A percentile compares a stretch with the other conserved stretches of the same genome.
phyloP scores from a whole-genome alignment of 148 eudicot species.

The Agrostemma githago region DNA sequence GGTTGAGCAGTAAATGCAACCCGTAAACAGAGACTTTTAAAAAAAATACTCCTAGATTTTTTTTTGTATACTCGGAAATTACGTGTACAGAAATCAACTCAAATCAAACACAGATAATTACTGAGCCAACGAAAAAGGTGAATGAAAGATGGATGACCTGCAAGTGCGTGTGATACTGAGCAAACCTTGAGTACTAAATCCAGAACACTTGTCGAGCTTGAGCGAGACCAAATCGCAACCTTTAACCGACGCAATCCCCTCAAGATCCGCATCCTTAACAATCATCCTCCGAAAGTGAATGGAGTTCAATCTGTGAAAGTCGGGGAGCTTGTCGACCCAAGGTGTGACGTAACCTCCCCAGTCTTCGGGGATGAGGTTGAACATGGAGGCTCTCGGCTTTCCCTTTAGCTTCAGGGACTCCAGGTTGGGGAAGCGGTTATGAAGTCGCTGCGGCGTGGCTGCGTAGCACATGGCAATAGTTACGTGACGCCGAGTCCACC shows the following conservation, averaged over 20 bases:
- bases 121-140: too few species aligned
- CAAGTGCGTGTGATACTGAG: slow-evolving; percentile 50
- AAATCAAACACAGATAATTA: too few species aligned
- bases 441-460: slow-evolving; percentile 52
- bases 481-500: slow-evolving; percentile 50
- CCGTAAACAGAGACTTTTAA: too few species aligned
- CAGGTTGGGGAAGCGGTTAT: slow-evolving; percentile 50
- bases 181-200: slow-evolving; percentile 80
- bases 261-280: slow-evolving; percentile 68
- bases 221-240: slow-evolving; percentile 37
- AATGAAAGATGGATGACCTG: slow-evolving; percentile 33
- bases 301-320: slow-evolving; percentile 30
- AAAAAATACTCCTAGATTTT: too few species aligned
- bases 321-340: slow-evolving; percentile 38
- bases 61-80: too few species aligned
- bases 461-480: slow-evolving; percentile 81
- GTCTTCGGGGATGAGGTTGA: slow-evolving; percentile 73
- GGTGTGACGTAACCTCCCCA: slow-evolving; percentile 92
- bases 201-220: slow-evolving; percentile 82
- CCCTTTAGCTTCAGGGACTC: slow-evolving; percentile 78
- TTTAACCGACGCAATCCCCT: slow-evolving; percentile 42
- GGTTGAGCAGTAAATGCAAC: too few species aligned
- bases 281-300: slow-evolving; percentile 92
- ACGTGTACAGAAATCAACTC: too few species aligned
- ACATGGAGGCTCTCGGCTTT: slow-evolving; percentile 92